Evolutionary conservation across 208 protist species (phyloP), one percentile per base, ranked within the genome.

Genomic region (Lotmaria passim): DNA sequence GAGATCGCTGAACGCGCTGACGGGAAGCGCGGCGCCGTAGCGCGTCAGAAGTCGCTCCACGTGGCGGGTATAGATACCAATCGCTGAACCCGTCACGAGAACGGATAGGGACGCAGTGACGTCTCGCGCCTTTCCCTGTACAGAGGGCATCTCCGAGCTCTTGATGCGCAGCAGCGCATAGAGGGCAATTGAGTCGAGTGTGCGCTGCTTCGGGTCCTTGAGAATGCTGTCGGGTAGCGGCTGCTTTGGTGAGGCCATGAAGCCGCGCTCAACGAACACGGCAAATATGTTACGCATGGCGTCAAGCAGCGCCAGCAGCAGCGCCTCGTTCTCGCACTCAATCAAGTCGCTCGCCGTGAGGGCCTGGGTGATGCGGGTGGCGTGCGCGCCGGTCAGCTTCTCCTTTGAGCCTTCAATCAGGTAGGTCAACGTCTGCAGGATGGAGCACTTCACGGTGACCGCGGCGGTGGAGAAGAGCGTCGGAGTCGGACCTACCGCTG

Each of bases 401-500:
- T 78, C 71, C 46, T 88, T 75, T 19, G 91, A 93, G 26, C 93
- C 88, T 5, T 73, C 48, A 8, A 97, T 72, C 14, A 97, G 63
- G 53, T 85, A 90, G 3, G 81, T 60, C 24, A 97, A 68, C 12
- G 89, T 69, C 4, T 78, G 67, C 39, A 97, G 69, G 69, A 97
- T 89, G 34, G 82, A 82, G 65, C 87, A 90, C 75, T 93, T 93
- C 8, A 85, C 83, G 3, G 82, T 83, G 10, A 84, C 61, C 19
- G 87, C 90, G 14, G 89, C 90, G 2, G 93, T 97, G 26, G 89
- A 95, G 69, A 97, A 97, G 58, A 97, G 66, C 17, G 93, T 97
- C 6, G 85, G 80, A 7, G 57, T 63, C 31, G 39, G 48, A 7
- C 46, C 66, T 12, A 44, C 31, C 51, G 63, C 47, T 21, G 66